A percentile compares a stretch with the other conserved stretches of the same genome.
phyloP scores from a whole-genome alignment of 352 stramenopile species.

The Phytophthora vignae region DNA sequence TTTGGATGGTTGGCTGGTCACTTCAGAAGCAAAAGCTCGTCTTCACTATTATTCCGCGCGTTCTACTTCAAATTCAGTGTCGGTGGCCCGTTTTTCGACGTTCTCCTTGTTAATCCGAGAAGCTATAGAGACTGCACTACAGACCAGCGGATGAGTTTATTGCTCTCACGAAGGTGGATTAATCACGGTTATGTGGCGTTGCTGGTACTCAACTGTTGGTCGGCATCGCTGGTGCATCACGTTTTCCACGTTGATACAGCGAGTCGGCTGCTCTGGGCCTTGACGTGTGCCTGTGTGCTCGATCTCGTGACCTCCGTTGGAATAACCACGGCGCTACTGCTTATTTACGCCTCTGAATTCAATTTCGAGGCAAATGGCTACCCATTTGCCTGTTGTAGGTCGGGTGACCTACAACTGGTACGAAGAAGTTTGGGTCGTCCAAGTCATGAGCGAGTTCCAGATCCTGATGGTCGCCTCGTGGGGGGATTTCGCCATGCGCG shows the following conservation, averaged over 20 bases:
- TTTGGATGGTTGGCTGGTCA: conserved; percentile 18
- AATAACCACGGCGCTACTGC: conserved; percentile 22
- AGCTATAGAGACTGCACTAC: conserved; percentile 30
- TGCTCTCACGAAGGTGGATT: conserved; percentile 31
- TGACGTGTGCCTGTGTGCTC: conserved; percentile 32
- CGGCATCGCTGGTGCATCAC: conserved; percentile 14
- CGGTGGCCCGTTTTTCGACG: conserved; percentile 30
- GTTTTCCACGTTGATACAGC: conserved; percentile 1
- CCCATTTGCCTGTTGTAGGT: no score
- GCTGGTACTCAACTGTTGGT: conserved; percentile 43
- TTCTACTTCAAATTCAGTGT: conserved; percentile 14
- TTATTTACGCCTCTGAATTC: conserved; percentile 26
- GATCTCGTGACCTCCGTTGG: conserved; percentile 37
- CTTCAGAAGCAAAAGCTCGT: conserved; percentile 4
- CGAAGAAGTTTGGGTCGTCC: conserved; percentile 27
- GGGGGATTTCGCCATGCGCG: conserved; percentile 35
- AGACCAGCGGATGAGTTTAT: conserved; percentile 35
- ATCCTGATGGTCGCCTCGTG: conserved; percentile 50
- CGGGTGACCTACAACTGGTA: conserved; percentile 32
- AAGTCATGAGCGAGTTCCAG: conserved; percentile 39
- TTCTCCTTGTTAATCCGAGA: conserved; percentile 27
- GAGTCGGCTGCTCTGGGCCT: conserved; percentile 6
- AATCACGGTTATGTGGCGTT: conserved; percentile 31
- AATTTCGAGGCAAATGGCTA: conserved; percentile 10
- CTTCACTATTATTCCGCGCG: conserved; percentile 2